phyloP scores from a whole-genome alignment of 148 eudicot species.

The Chenopodium formosanum region DNA sequence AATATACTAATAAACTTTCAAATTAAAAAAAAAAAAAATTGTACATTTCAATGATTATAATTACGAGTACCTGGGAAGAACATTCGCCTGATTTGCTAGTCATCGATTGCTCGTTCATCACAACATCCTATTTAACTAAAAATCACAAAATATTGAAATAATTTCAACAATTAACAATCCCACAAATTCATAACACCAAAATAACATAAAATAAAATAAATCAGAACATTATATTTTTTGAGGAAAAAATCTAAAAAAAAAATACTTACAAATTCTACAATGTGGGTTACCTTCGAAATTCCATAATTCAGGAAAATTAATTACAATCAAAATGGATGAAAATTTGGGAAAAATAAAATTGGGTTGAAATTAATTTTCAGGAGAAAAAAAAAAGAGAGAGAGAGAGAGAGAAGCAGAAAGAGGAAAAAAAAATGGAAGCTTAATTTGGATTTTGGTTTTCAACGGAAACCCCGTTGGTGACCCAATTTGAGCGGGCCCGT shows the following conservation, averaged over 20 bases:
- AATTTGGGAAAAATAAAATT: not conserved
- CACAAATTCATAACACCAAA: not conserved
- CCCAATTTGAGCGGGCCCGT: conserved; percentile 51
- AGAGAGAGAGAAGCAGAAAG: conserved; percentile 19
- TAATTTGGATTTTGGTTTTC: conserved; percentile 28
- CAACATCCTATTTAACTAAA: conserved; percentile 17
- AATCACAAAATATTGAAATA: conserved; percentile 1
- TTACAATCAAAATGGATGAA: not conserved
- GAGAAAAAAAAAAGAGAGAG: conserved; percentile 4
- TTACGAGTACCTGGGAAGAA: conserved; percentile 32
- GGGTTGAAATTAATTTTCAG: not conserved
- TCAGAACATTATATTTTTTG: too few species aligned
- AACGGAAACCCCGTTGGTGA: conserved; percentile 54
- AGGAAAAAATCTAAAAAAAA: too few species aligned
- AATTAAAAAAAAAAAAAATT: too few species aligned
- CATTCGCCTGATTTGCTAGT: conserved; percentile 31
- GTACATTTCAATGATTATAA: not conserved
- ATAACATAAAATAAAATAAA: too few species aligned
- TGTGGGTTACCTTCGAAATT: conserved; percentile 28
- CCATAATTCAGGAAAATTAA: conserved; percentile 3
- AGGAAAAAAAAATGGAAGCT: conserved; percentile 22
- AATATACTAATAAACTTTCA: too few species aligned
- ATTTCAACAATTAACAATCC: not conserved
- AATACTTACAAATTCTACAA: conserved; percentile 3
- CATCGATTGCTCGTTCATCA: conserved; percentile 32